Conservation (phyloP, 495 filamentous ascomycete genomes). For the Thermochaetoides thermophila region DNA sequence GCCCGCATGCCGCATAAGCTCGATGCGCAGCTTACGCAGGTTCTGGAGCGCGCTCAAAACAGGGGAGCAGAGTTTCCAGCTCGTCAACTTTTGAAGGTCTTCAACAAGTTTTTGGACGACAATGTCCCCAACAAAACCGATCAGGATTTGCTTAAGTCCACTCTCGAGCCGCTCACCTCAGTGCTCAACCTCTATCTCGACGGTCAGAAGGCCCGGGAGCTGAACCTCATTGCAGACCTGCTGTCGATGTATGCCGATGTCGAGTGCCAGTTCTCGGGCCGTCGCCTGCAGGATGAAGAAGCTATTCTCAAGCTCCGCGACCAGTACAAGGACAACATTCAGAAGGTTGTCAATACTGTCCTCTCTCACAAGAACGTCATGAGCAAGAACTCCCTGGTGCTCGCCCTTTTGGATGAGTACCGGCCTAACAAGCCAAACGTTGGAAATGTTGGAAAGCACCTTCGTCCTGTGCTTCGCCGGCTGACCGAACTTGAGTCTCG, state of each 20-base stretch:
- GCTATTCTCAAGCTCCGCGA: slow-evolving; percentile 88
- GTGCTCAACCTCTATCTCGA: slow-evolving; percentile 76
- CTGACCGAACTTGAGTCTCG: slow-evolving; percentile 83
- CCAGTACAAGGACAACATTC: slow-evolving; percentile 84
- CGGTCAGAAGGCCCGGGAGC: slow-evolving; percentile 83
- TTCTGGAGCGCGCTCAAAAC: slow-evolving; percentile 65
- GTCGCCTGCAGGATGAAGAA: slow-evolving; percentile 78
- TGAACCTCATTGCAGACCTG: slow-evolving; percentile 61
- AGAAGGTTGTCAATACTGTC: slow-evolving; percentile 68
- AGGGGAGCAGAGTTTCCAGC: slow-evolving; percentile 83
- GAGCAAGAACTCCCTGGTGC: slow-evolving; percentile 85
- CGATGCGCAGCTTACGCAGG: slow-evolving; percentile 61
- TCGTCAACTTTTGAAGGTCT: slow-evolving; percentile 69
- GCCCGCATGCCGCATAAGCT: slow-evolving; percentile 92
- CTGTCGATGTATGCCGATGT: slow-evolving; percentile 67
- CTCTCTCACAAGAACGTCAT: slow-evolving; percentile 85
- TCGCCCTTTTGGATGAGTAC: slow-evolving; percentile 88
- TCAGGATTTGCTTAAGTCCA: slow-evolving; percentile 52
- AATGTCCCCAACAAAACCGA: slow-evolving; percentile 51
- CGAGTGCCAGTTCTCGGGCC: slow-evolving; percentile 75
- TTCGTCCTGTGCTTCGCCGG: slow-evolving; percentile 68
- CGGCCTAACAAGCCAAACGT: slow-evolving; percentile 83
- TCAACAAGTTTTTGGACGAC: slow-evolving; percentile 80
- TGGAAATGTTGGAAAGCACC: slow-evolving; percentile 76
- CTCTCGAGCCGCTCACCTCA: slow-evolving; percentile 61